Conservation (phyloP, 2,329 filamentous ascomycete species). For the Didymella lethalis region DNA sequence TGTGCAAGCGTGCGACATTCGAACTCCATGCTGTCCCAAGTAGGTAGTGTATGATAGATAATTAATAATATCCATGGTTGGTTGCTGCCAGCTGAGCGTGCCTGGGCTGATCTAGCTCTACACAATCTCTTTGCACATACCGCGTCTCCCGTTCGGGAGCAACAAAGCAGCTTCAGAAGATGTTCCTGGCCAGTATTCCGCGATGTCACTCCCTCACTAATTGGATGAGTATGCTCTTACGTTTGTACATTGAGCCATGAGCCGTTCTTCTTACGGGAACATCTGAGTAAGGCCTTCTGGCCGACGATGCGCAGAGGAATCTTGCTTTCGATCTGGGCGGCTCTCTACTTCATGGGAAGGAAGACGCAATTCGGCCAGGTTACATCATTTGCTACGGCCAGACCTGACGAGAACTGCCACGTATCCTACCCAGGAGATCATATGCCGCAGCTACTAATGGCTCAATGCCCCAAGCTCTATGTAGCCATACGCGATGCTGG, state of each 20-base stretch:
- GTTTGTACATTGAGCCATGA: background rate
- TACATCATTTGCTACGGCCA: background rate
- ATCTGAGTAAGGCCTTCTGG: background rate
- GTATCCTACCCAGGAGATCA: background rate
- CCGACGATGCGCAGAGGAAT: background rate
- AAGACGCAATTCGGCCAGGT: background rate
- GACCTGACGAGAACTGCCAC: conserved; percentile 6
- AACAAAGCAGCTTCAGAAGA: background rate
- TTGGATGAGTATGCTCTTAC: background rate
- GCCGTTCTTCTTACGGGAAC: background rate
- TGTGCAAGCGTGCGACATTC: conserved; percentile 5
- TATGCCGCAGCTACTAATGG: conserved; percentile 7
- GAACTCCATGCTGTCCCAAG: conserved; percentile 8
- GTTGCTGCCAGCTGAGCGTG: background rate
- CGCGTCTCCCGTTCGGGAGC: background rate
- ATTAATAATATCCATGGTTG: conserved; percentile 7
- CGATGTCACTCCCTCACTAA: background rate
- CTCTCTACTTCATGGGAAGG: background rate
- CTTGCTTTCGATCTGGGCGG: background rate
- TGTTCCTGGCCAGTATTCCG: background rate
- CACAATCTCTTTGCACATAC: conserved; percentile 1
- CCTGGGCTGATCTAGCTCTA: conserved; percentile 15
- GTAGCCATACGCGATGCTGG: background rate
- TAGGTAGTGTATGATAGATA: conserved; percentile 20
- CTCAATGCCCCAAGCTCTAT: conserved; percentile 1